Evolutionary conservation across 441 rosid genomes (phyloP).

Genomic region (Jatropha podagrica): DNA sequence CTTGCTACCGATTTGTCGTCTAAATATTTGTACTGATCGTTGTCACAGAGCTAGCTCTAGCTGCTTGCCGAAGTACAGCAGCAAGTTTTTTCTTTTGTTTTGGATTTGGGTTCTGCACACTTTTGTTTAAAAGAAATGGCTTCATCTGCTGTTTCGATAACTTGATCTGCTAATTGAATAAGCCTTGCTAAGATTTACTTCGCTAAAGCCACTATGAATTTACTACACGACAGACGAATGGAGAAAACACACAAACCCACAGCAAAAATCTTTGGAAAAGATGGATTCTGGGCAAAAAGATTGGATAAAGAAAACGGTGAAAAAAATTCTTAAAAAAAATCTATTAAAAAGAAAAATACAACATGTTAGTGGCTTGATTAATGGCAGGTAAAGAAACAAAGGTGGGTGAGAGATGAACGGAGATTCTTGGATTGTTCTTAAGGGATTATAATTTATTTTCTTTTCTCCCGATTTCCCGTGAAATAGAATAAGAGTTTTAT

Average conservation of each 20-base stretch:
- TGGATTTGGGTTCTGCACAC: conserved; percentile 71
- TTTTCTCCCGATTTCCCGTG: too few relatives aligned
- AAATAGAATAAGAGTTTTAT: background rate
- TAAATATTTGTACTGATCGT: too few relatives aligned
- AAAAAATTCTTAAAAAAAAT: background rate
- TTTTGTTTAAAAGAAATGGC: conserved; percentile 79
- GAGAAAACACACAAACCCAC: conserved; percentile 7
- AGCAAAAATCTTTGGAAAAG: background rate
- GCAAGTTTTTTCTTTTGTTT: conserved; percentile 66
- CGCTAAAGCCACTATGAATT: conserved; percentile 71
- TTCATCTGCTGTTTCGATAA: conserved; percentile 70
- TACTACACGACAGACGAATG: conserved; percentile 24
- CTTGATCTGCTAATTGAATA: conserved; percentile 85
- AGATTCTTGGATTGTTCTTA: background rate
- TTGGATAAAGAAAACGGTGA: background rate
- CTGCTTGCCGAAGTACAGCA: conserved; percentile 78
- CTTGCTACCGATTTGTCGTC: too few relatives aligned
- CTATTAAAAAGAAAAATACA: background rate
- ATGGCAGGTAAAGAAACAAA: background rate
- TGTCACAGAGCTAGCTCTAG: conserved; percentile 63
- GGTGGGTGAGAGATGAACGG: conserved; percentile 8
- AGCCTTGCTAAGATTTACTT: conserved; percentile 74
- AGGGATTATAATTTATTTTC: background rate
- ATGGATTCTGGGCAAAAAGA: too few relatives aligned
- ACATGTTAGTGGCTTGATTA: background rate